A percentile compares a stretch with the other conserved stretches of the same genome.
Conservation (phyloP, 345 rosid genomes). For the Turnera subulata region DNA sequence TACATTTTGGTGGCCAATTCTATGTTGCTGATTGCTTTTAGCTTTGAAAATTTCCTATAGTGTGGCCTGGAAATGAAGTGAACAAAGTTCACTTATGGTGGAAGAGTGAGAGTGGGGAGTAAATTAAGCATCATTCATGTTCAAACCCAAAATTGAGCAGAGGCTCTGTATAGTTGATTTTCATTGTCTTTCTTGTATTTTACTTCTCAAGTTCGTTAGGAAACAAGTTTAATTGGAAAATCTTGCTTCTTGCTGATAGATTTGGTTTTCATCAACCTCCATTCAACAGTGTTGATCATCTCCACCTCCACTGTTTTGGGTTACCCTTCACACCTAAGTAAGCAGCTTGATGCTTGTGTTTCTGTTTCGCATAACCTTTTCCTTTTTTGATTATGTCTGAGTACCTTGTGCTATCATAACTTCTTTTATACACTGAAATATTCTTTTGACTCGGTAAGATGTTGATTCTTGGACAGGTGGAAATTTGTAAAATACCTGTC, state of each 20-base stretch:
- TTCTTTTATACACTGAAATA: not conserved
- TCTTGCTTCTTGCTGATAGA: conserved; percentile 26
- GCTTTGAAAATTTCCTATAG: not conserved
- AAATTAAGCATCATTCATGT: not conserved
- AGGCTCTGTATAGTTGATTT: not conserved
- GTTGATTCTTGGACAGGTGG: conserved; percentile 51
- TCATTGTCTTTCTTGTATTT: not conserved
- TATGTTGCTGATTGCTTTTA: too few species aligned
- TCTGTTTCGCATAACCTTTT: not conserved
- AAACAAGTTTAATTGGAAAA: conserved; percentile 10
- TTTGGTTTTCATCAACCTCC: conserved; percentile 96
- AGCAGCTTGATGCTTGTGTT: conserved; percentile 8
- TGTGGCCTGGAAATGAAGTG: too few species aligned
- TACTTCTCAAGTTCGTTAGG: not conserved
- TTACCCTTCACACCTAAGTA: conserved; percentile 71
- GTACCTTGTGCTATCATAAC: not conserved
- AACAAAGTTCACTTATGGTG: too few species aligned
- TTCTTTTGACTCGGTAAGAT: conserved; percentile 10
- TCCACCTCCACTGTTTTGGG: conserved; percentile 88
- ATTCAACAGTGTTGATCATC: conserved; percentile 73
- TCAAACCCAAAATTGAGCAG: not conserved
- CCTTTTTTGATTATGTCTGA: not conserved
- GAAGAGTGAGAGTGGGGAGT: not conserved
- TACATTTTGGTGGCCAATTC: too few species aligned
- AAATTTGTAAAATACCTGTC: conserved; percentile 62